These are phyloP conservation scores for Cardamine occulta DNA, from an alignment of 345 rosid genomes.

Conservation along the genomic window DNA sequence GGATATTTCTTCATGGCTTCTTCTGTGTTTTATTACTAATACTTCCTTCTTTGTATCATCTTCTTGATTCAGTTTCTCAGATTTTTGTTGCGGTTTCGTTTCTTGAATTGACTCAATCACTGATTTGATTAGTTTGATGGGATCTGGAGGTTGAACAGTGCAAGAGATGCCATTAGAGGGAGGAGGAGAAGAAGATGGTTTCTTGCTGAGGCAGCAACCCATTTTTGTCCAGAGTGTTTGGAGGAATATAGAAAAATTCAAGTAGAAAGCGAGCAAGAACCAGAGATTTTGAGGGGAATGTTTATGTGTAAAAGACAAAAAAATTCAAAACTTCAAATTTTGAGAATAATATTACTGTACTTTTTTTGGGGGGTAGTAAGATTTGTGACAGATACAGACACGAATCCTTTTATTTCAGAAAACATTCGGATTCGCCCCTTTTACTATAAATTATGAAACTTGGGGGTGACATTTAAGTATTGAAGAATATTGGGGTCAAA, in stretches of 20 bases:
- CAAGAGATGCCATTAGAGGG: constrained; percentile 7
- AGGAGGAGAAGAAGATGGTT: constrained; percentile 43
- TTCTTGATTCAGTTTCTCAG: constrained; percentile 22
- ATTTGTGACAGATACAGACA: constrained; percentile 1
- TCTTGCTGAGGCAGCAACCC: constrained; percentile 74
- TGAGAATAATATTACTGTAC: not conserved
- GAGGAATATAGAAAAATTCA: not conserved
- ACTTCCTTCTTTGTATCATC: constrained; percentile 48
- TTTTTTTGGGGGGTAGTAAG: not conserved
- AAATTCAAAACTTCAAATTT: constrained; percentile 24
- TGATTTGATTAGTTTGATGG: constrained; percentile 22
- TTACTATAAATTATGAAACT: not conserved
- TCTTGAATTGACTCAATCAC: constrained; percentile 5
- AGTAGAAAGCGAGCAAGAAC: not conserved
- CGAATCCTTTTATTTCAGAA: not conserved
- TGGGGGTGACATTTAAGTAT: not conserved
- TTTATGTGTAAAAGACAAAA: not conserved
- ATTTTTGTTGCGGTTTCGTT: constrained; percentile 2
- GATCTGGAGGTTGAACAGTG: constrained; percentile 16
- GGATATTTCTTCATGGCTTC: constrained; percentile 63
- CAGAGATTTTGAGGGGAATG: constrained; percentile 1
- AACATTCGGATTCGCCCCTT: not conserved
- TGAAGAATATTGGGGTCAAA: not conserved
- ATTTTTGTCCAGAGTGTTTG: constrained; percentile 20
- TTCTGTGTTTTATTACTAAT: constrained; percentile 71